phyloP scores from a whole-genome alignment of 2,329 filamentous ascomycete genomes.

The Arthrobotrys musiformis region DNA sequence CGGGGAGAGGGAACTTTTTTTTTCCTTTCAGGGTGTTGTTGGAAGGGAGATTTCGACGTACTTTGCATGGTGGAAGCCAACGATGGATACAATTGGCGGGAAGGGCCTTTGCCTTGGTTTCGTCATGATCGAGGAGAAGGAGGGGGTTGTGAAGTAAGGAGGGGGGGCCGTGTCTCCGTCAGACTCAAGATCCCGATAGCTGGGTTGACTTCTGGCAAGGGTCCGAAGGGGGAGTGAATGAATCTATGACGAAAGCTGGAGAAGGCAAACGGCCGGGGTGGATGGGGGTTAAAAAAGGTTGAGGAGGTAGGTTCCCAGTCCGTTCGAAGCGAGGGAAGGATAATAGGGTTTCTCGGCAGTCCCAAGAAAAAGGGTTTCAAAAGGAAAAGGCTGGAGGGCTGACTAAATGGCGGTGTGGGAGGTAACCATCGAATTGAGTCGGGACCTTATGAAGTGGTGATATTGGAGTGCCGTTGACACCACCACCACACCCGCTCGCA shows the following conservation, averaged over 20 bases:
- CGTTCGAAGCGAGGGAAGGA: constrained; percentile 8
- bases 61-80: constrained; percentile 84
- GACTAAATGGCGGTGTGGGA: not conserved
- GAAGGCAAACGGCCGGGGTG: not conserved
- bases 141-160: no score
- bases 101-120: constrained; percentile 62
- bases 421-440: not conserved
- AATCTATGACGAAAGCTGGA: constrained; percentile 15
- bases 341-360: constrained; percentile 15
- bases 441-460: not conserved
- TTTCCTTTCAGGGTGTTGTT: not conserved
- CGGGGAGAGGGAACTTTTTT: constrained; percentile 1
- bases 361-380: constrained; percentile 13
- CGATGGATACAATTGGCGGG: constrained; percentile 78
- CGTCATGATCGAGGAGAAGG: constrained; percentile 38
- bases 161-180: no score
- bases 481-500: no score
- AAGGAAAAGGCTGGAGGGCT: not conserved
- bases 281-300: constrained; percentile 8
- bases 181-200: not conserved
- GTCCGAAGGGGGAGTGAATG: not conserved
- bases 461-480: constrained; percentile 8
- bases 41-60: constrained; percentile 55
- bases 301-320: no score
- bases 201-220: not conserved